Evolutionary conservation across 2,329 filamentous ascomycete species (phyloP).

Genomic region (Bipolaris oryzae): DNA sequence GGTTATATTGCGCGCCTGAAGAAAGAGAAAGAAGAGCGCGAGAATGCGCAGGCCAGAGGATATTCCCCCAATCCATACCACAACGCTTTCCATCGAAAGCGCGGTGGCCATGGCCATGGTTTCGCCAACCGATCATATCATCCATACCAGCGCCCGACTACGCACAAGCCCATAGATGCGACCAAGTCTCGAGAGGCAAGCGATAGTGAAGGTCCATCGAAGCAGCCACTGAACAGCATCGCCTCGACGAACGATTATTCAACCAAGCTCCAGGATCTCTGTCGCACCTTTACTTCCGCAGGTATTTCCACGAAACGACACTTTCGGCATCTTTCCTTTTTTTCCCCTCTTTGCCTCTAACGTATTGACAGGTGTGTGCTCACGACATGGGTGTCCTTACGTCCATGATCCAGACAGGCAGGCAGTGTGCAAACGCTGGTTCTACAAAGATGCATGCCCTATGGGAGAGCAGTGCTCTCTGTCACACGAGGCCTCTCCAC

Average conservation of each 20-base stretch:
- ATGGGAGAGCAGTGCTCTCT: conserved; percentile 84
- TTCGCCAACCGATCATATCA: conserved; percentile 22
- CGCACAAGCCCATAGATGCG: conserved; percentile 13
- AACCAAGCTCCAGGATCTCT: conserved; percentile 23
- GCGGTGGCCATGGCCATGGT: conserved; percentile 16
- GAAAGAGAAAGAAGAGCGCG: conserved; percentile 25
- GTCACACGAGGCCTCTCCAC: conserved; percentile 81
- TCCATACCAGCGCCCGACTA: conserved; percentile 27
- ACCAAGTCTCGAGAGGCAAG: conserved; percentile 8
- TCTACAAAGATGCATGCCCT: conserved; percentile 78
- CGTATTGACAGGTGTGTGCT: conserved; percentile 70
- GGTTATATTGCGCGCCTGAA: conserved; percentile 31
- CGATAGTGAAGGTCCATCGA: not conserved
- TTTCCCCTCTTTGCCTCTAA: conserved; percentile 22
- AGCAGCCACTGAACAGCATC: conserved; percentile 4
- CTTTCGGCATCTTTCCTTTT: conserved; percentile 4
- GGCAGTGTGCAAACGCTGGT: conserved; percentile 85
- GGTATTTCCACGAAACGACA: conserved; percentile 32
- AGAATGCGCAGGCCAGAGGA: conserved; percentile 11
- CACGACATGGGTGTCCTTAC: conserved; percentile 79
- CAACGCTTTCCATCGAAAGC: conserved; percentile 4
- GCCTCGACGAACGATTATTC: conserved; percentile 12
- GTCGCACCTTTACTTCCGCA: conserved; percentile 40
- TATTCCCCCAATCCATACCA: conserved; percentile 3
- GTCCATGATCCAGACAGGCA: conserved; percentile 85